A percentile compares a stretch with the other conserved stretches of the same genome.
These are phyloP conservation scores for Fusarium euwallaceae DNA, from an alignment of 2,329 filamentous ascomycete species.

Conservation along the genomic window DNA sequence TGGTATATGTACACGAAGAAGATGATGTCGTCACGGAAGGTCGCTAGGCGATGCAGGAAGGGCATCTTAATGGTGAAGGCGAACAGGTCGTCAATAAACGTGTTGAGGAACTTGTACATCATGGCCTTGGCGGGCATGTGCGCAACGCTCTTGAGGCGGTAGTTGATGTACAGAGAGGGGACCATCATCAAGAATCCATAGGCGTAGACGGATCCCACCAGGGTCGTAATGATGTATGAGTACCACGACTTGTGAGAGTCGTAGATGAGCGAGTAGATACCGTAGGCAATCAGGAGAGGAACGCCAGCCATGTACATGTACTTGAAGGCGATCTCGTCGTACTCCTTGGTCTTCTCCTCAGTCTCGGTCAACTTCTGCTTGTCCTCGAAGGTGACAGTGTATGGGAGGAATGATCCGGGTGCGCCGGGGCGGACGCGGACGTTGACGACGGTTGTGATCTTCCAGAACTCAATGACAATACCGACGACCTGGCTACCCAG, in stretches of 20 bases:
- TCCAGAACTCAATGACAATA: constrained; percentile 81
- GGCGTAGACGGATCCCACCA: constrained; percentile 96
- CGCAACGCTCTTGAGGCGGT: constrained; percentile 92
- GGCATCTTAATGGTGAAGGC: constrained; percentile 99
- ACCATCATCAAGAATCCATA: constrained; percentile 99
- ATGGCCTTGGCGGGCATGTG: constrained; percentile 98
- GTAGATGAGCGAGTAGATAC: constrained; percentile 90
- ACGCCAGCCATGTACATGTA: constrained; percentile 96
- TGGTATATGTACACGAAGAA: constrained; percentile 99
- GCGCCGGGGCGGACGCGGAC: constrained; percentile 81
- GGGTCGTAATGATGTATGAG: constrained; percentile 92
- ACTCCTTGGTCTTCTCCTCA: constrained; percentile 98
- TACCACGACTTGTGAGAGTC: constrained; percentile 99
- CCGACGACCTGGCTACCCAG: constrained; percentile 91
- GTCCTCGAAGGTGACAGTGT: constrained; percentile 88
- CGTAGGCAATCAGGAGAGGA: constrained; percentile 89
- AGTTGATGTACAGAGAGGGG: constrained; percentile 97
- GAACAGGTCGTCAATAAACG: constrained; percentile 98
- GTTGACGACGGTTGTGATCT: constrained; percentile 95
- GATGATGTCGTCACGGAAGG: constrained; percentile 94
- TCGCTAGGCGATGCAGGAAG: constrained; percentile 89
- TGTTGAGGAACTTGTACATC: constrained; percentile 99
- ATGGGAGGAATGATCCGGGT: constrained; percentile 80
- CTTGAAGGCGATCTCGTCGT: constrained; percentile 96
- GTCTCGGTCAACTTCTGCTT: constrained; percentile 96